These are phyloP conservation scores for Hypoxylon sp. DNA, from an alignment of 2,329 filamentous ascomycete species.

Conservation along the genomic window DNA sequence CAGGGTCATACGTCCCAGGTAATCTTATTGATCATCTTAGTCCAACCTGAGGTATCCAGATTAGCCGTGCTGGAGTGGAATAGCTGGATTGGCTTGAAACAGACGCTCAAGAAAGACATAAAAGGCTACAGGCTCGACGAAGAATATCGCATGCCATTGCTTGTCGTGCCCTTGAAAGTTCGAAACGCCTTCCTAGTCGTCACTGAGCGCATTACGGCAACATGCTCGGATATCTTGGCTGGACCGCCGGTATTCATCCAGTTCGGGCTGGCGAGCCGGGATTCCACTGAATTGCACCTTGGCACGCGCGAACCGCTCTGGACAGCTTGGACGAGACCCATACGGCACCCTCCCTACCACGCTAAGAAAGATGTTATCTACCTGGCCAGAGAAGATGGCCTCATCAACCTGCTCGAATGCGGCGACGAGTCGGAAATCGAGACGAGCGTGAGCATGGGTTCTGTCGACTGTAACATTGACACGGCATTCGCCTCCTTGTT, in stretches of 20 bases:
- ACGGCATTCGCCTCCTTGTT: slow-evolving; percentile 82
- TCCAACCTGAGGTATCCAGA: slow-evolving; percentile 57
- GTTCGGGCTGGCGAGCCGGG: slow-evolving; percentile 52
- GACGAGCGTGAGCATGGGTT: slow-evolving; percentile 66
- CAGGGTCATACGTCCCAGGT: slow-evolving; percentile 72
- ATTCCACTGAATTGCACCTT: slow-evolving; percentile 55
- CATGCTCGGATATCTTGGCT: slow-evolving; percentile 63
- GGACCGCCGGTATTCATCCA: slow-evolving; percentile 58
- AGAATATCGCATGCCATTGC: slow-evolving; percentile 66
- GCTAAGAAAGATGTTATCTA: slow-evolving; percentile 80
- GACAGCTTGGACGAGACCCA: slow-evolving; percentile 84
- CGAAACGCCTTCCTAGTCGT: slow-evolving; percentile 75
- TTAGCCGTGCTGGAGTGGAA: slow-evolving; percentile 70
- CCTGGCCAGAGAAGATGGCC: slow-evolving; percentile 86
- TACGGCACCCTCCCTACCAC: slow-evolving; percentile 69
- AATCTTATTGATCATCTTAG: slow-evolving; percentile 74
- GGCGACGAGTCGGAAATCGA: slow-evolving; percentile 63
- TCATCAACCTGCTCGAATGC: slow-evolving; percentile 76
- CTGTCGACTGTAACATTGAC: slow-evolving; percentile 77
- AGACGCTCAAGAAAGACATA: slow-evolving; percentile 56
- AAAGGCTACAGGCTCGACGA: slow-evolving; percentile 59
- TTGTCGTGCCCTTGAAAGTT: slow-evolving; percentile 76
- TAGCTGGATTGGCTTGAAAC: slow-evolving; percentile 55
- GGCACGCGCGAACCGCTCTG: slow-evolving; percentile 67
- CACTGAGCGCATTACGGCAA: slow-evolving; percentile 64